phyloP scores from a whole-genome alignment of 148 eudicot genomes.

The Vaccinium myrtillus region DNA sequence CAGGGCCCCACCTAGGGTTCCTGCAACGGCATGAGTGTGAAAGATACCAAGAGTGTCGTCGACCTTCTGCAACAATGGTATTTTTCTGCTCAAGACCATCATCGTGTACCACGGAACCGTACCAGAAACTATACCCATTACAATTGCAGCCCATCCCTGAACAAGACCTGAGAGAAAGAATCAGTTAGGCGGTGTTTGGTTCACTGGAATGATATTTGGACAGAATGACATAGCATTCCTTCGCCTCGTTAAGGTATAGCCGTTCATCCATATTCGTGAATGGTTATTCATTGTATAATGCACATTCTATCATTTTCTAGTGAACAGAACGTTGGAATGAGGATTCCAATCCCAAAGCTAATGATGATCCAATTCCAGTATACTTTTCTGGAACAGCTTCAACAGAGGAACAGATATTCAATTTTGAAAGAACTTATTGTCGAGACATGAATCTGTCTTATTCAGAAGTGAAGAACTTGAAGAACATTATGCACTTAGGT shows the following conservation, averaged over 20 bases:
- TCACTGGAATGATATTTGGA: neutral
- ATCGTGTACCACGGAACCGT: slow-evolving; percentile 30
- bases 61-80: slow-evolving; percentile 10
- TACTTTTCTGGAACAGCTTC: neutral
- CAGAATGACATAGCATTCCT: neutral
- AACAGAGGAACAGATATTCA: neutral
- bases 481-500: no score
- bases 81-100: slow-evolving; percentile 25
- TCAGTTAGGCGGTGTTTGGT: neutral
- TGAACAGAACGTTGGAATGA: neutral
- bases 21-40: slow-evolving; percentile 30
- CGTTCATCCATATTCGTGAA: neutral
- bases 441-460: no score
- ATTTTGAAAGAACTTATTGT: neutral
- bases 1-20: slow-evolving; percentile 24
- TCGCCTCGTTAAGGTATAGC: neutral
- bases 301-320: neutral
- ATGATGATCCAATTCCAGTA: neutral
- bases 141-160: slow-evolving; percentile 26
- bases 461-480: no score
- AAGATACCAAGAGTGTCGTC: slow-evolving; percentile 32
- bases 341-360: neutral
- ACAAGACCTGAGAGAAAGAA: slow-evolving; percentile 16
- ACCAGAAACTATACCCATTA: slow-evolving; percentile 26
- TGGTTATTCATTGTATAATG: neutral